A percentile compares a stretch with the other conserved stretches of the same genome.
phyloP scores from a whole-genome alignment of 2,329 filamentous ascomycete genomes.

The Aspergillus carbonarius region DNA sequence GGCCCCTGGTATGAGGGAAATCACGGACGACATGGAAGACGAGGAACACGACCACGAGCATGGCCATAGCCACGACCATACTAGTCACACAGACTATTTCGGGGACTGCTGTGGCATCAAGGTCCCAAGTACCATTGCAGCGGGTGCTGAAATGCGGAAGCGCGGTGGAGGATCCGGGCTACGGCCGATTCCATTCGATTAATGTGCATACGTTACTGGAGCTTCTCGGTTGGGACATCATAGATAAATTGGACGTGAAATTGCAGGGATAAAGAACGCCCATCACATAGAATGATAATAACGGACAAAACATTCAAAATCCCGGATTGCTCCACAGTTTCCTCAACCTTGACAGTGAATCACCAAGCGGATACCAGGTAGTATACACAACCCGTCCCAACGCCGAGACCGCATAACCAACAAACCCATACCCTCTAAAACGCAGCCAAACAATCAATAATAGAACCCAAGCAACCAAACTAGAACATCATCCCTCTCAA shows the following conservation, averaged over 20 bases:
- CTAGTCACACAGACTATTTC: conserved; percentile 62
- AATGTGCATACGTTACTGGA: conserved; percentile 5
- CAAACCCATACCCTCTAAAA: neutral
- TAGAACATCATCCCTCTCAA: neutral
- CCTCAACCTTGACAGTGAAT: no score
- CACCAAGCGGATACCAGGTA: no score
- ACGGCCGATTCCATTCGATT: conserved; percentile 50
- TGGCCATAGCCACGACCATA: conserved; percentile 69
- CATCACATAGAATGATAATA: neutral
- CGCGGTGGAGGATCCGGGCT: conserved; percentile 66
- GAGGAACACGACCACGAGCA: conserved; percentile 60
- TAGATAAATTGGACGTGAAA: neutral
- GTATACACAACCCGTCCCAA: neutral
- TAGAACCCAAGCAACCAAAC: neutral
- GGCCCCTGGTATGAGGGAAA: conserved; percentile 69
- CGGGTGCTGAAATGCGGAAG: conserved; percentile 85
- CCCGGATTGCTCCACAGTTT: neutral
- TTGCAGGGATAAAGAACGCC: neutral
- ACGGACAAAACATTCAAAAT: neutral
- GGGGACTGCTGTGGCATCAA: conserved; percentile 98
- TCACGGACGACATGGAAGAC: conserved; percentile 48
- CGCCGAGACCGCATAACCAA: neutral
- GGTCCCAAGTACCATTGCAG: conserved; percentile 89
- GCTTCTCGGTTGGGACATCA: neutral
- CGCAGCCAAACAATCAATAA: neutral